Conservation (phyloP, 192 early-diverging fungal species). For the Mortierella hygrophila region DNA sequence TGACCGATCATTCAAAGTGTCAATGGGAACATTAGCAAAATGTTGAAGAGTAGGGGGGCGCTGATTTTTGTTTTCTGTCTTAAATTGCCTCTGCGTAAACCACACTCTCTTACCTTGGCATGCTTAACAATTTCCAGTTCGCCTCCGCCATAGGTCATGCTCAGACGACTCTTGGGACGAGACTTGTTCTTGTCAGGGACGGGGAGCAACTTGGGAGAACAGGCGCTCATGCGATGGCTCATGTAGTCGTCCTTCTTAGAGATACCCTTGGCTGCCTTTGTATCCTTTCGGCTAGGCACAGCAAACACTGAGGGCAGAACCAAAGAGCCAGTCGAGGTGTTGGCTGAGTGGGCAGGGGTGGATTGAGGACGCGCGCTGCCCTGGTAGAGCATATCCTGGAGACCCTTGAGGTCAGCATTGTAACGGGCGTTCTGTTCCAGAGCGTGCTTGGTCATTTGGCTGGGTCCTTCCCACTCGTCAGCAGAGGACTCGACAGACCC, state of each 20-base stretch:
- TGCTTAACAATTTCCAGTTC: conserved; percentile 47
- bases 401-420: conserved; percentile 34
- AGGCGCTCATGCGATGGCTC: conserved; percentile 53
- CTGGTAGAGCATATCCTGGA: conserved; percentile 38
- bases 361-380: neutral
- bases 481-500: conserved; percentile 42
- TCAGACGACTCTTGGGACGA: conserved; percentile 48
- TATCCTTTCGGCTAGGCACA: conserved; percentile 18
- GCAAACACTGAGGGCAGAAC: neutral
- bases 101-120: conserved; percentile 40
- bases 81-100: neutral
- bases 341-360: conserved; percentile 34
- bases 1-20: neutral
- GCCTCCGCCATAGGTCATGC: conserved; percentile 53
- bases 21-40: neutral
- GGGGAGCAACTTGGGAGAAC: conserved; percentile 32
- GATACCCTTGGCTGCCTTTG: neutral
- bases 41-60: neutral
- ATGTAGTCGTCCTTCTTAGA: conserved; percentile 57
- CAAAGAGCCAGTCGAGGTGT: conserved; percentile 43
- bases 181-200: conserved; percentile 34
- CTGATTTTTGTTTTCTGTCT: neutral
- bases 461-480: conserved; percentile 40
- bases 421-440: conserved; percentile 38
- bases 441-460: conserved; percentile 31